Base-by-base conservation (phyloP, 257 asterid species). In the Petrea volubilis region DNA sequence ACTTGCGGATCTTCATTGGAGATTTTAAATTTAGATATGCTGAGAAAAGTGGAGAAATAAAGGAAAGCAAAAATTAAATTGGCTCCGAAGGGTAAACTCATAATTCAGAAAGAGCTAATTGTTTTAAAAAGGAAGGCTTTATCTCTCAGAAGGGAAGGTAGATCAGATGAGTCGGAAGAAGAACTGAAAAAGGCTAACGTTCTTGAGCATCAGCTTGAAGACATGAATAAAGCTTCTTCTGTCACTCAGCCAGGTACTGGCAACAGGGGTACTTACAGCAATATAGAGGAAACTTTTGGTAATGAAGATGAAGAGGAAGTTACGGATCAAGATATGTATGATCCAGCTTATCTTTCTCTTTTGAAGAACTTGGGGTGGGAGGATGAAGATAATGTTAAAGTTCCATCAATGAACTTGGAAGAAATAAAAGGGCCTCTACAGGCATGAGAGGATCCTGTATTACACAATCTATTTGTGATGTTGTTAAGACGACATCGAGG, bases 121-220 rank as follows among this genome's bases (percentile, higher is more conserved):
- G 83, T 79, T 66, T 63, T 95, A 76, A 95, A 95, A 82, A 95
- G 87, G 96, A 85, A 81, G 69, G 97, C 90, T 67, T 85, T 90
- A 63, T 68, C 92, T 46, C 85, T 95, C 64, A 83, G 88, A 82
- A 83, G 98, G 77, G 96, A 90, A 74, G 99, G 99, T 41, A 88
- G 74, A 78, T 14, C 87, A 23, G 91, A 82, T 18, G 97, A 95
- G 80, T 90, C 97, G 15, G 97, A 88, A 68, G 91, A 86, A 80
- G 96, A 88, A 82, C 36, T 95, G 85, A 85, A 81, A 68, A 95
- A 81, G 74, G 98, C 98, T 20, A 84, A 86, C 81, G 81, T 79
- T 72, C 96, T 95, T 23, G 99, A 90, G 87, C 79, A 87, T 70
- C 95, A 92, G 82, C 97, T 95, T 50, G 96, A 95, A 83, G 96